Base-by-base conservation (phyloP, 441 rosid species). In the Gossypium davidsonii region DNA sequence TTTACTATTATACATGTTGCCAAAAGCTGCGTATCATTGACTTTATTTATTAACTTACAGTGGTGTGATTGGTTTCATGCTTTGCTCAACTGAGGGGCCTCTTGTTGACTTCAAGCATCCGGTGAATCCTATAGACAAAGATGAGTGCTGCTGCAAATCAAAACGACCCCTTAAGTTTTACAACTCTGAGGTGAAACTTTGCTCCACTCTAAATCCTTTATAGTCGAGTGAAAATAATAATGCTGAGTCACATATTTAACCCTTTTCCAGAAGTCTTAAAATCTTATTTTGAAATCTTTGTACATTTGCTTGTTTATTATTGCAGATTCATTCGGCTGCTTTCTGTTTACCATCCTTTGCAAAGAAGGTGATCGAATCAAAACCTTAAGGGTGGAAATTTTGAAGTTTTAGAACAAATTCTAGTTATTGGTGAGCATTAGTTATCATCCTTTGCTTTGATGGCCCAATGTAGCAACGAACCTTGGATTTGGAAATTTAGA, bases 51-150 rank as follows among this genome's bases (percentile, higher is more conserved):
- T 44, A 23, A 0, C 46, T 52, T 64, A 26, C 76, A 93, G 98
- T 80, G 98, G 97, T 12, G 92, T 91, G 79, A 93, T 93, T 1
- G 98, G 98, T 26, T 93, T 91, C 85, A 91, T 93, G 98, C 94
- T 93, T 65, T 93, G 98, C 81, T 87, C 98, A 8, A 89, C 92
- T 0, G 97, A 91, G 78, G 98, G 98, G 15, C 94, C 97, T 17
- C 28, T 82, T 10, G 97, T 93, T 42, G 93, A 91, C 80, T 93
- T 93, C 87, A 93, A 91, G 89, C 86, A 91, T 73, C 97, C 98
- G 9, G 87, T 87, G 64, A 90, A 85, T 74, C 85, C 89, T 6
- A 86, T 90, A 9, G 93, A 89, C 61, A 78, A 78, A 2, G 74
- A 79, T 74, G 88, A 79, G 21, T 70, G 57, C 71, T 75, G 78